Evolutionary conservation across 2,329 filamentous ascomycete species (phyloP), one percentile per base, ranked within the genome.

Genomic region (Ceratocystis cubensis): DNA sequence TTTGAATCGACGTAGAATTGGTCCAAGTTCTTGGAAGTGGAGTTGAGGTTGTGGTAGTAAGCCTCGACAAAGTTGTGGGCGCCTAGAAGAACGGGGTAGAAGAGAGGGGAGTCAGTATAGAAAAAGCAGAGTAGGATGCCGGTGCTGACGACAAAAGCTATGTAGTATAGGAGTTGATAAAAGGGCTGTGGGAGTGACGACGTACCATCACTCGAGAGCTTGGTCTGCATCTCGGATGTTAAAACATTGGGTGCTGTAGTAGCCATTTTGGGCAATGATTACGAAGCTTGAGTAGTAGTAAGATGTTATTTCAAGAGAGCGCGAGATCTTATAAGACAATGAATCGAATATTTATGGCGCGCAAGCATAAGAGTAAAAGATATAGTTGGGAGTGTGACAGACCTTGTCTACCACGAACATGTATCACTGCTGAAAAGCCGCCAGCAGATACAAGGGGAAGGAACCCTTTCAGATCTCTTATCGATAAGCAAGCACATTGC

Each of bases 31-130:
- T 78, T 76, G 41, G 81, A 73, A 50, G 90, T 80, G 67, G 80
- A 81, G 75, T 88, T 85, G 64, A 95, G 78, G n/a, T 87, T 82
- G 33, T 81, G 79, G 77, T 96, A 96, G 78, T 88, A 96, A 69
- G 68, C 68, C 30, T 69, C 66, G 41, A 69, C 66, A 48, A 70
- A 68, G 48, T 61, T 61, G 41, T 69, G 65, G 62, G 69, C 69
- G 33, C 69, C 69, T 69, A 57, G 17, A 46, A 25, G 10, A 33
- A 33, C 30, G 7, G 3, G 17, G 13, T 46, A 25, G 37, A 10
- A 17, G 13, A 41, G 17, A 7, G 41, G 20, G 4, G 63, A 59
- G 44, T 50, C 17, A 50, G 48, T 13, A 50, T 2, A 2, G 22
- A 22, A 28, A 48, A 10, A 48, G 41, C 6, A 45, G 37, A 41